Base-by-base conservation (phyloP, 2,329 filamentous ascomycete species). In the Botrytis deweyae region DNA sequence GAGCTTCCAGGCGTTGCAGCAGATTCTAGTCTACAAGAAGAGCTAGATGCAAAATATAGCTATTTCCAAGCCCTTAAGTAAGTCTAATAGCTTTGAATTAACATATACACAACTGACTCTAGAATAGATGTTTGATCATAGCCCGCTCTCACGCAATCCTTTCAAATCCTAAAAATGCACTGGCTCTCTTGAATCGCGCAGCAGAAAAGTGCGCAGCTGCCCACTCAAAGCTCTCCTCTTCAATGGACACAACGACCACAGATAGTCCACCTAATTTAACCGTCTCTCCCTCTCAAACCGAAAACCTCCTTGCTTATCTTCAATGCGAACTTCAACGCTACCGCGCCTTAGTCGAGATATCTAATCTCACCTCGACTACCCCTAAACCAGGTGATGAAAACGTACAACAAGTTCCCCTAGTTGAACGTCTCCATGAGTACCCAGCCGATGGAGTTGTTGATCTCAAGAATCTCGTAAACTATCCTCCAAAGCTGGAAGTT, bases 61-160 rank as follows among this genome's bases (percentile, higher is more conserved):
- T 98, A 98, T 83, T 99, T 98, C 84, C 89, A 91, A 75, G 93
- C 96, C 16, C 86, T 98, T 72, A 97, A 95, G 91, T 95, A 86
- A 81, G 88, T 83, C 18, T 42, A 33, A 58, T 44, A 58, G 2
- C 62, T 70, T 69, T 44, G 29, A 36, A 25, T 58, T 62, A 5
- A 8, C 49, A 40, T 64, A 66, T 42, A 33, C n/a, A 67, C 1
- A 73, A 44, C 59, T 71, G 52, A 78, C 40, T 25, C 9, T 22
- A 20, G 25, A 72, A n/a, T 73, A 93, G 93, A 81, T 95, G 90
- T 78, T 87, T 98, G 67, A 91, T 95, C 58, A 91, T 98, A 77
- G 93, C 93, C 64, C 92, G 93, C 75, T 97, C 95, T 6, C 93
- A 98, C 81, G 89, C 90, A 33, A 85, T 97, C 74, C 86, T 92